Base-by-base conservation (phyloP, 106 monocot species). In the Dendrobium nobile region DNA sequence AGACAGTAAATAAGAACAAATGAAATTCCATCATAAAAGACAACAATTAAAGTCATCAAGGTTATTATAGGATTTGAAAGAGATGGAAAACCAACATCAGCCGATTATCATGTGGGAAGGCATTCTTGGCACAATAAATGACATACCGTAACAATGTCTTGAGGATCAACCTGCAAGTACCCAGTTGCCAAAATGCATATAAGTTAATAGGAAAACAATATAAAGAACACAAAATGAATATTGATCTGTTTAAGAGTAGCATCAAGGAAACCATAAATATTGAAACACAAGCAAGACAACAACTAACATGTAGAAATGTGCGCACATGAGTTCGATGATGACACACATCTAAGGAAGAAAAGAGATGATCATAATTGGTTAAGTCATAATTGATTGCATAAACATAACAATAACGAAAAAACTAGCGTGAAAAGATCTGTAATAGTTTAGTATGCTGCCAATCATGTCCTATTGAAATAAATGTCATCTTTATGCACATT, bases 71-170 rank as follows among this genome's bases (percentile, higher is more conserved):
- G 19, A 19, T 74, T 20, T 20, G 68, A 73, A 7, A 40, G 37
- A 19, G 18, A 73, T 73, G 42, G 17, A 73, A 73, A 41, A 68
- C 68, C 68, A 73, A 73, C 42, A 73, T 41, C 42, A 42, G 43
- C 74, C 40, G 44, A 44, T 22, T 74, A 74, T n/a, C 20, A 74
- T 74, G 20, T 42, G 20, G 1, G 74, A 74, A 74, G 20, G 6
- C 20, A 5, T 51, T 47, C n/a, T 48, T 26, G 24, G 7, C 11
- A 44, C 43, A 33, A 74, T 18, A 79, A 67, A 73, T 54, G 40
- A 81, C 91, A 54, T 87, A 98, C 98, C 98, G 87, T 98, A 77
- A 98, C 98, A 87, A 98, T 98, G 87, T 98, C 98, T 84, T 95
- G 92, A 79, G 98, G 98, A 85, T 98, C 98, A 82, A 98, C 98